Percentiles rank a stretch among this genome's conserved stretches.
Evolutionary conservation across 108 stramenopile species (phyloP).

Genomic region (Heterococcus sp.): DNA sequence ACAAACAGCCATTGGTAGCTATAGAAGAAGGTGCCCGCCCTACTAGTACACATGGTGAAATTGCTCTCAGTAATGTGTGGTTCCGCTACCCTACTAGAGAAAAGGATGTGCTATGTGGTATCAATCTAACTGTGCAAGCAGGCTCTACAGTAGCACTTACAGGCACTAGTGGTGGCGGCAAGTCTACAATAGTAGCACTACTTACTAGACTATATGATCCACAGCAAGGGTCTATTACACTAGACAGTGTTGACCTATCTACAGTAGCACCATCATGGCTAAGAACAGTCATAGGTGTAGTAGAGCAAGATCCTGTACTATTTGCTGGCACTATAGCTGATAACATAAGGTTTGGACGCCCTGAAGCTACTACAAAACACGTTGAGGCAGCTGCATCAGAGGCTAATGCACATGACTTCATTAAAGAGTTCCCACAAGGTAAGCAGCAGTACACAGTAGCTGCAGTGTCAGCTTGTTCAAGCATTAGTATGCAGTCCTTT

Average conservation of each 20-base stretch:
- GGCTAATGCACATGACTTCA: conserved; percentile 70
- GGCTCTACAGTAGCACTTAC: conserved; percentile 82
- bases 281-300: not conserved
- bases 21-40: conserved; percentile 19
- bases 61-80: conserved; percentile 9
- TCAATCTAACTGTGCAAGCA: conserved; percentile 66
- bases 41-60: not conserved
- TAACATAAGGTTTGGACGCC: conserved; percentile 84
- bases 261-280: not conserved
- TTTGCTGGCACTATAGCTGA: conserved; percentile 81
- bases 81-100: conserved; percentile 17
- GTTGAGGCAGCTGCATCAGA: conserved; percentile 74
- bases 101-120: conserved; percentile 62
- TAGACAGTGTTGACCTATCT: not conserved
- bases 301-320: conserved; percentile 46
- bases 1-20: conserved; percentile 1
- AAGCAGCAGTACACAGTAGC: no score
- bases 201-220: conserved; percentile 80
- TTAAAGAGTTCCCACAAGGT: conserved; percentile 13
- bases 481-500: no score
- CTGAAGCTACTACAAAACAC: conserved; percentile 63
- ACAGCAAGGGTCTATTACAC: conserved; percentile 35
- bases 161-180: conserved; percentile 78
- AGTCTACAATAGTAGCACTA: conserved; percentile 72
- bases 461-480: no score